phyloP scores from a whole-genome alignment of 2,329 filamentous ascomycete species.

The Fusarium phyllophilum region DNA sequence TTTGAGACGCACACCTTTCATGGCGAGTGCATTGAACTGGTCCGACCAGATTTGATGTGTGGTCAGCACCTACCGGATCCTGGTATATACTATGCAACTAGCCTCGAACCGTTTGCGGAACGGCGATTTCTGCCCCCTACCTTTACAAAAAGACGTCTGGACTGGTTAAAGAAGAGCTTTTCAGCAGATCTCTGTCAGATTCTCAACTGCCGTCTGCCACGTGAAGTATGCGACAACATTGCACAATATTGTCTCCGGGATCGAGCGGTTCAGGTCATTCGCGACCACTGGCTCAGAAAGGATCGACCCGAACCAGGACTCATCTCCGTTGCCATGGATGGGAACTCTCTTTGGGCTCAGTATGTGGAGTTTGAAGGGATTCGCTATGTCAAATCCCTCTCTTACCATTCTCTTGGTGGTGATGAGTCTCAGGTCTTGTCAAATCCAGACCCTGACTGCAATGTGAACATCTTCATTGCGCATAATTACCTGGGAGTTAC shows the following conservation, averaged over 20 bases:
- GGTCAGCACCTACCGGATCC: neutral
- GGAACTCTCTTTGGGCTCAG: neutral
- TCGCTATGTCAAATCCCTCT: neutral
- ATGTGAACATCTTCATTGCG: neutral
- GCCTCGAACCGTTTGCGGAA: rapidly evolving
- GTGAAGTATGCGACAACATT: neutral
- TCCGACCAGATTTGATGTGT: rapidly evolving
- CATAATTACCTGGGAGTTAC: rapidly evolving
- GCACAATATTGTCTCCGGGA: neutral
- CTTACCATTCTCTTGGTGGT: neutral
- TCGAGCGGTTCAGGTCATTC: neutral
- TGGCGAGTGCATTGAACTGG: neutral
- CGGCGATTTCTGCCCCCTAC: rapidly evolving
- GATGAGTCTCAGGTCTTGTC: neutral
- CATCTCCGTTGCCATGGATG: rapidly evolving
- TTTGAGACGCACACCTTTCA: neutral
- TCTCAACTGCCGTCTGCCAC: rapidly evolving
- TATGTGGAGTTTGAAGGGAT: neutral
- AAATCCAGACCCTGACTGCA: rapidly evolving
- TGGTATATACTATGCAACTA: neutral
- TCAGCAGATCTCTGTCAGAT: rapidly evolving
- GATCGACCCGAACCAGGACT: rapidly evolving
- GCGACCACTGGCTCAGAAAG: rapidly evolving
- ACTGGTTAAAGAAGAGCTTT: neutral
- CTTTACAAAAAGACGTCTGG: neutral